Conservation (phyloP, 805 yeast species). For the Kuraishia ogatae region DNA sequence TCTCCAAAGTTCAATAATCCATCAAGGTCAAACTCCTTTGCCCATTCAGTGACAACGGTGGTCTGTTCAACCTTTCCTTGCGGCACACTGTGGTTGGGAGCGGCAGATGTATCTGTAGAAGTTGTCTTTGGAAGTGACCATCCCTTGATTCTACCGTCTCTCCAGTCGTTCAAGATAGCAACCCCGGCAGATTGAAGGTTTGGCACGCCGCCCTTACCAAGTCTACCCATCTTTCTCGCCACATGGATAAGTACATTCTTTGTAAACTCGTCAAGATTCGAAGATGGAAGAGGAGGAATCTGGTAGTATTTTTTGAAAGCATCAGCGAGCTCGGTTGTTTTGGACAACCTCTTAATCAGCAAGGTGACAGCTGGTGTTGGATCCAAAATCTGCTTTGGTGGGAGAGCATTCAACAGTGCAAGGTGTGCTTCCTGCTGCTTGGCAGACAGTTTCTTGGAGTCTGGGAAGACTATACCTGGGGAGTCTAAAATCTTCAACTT, state of each 20-base stretch:
- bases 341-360: constrained; percentile 67
- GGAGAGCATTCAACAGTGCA: constrained; percentile 80
- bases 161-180: constrained; percentile 86
- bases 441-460: constrained; percentile 31
- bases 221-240: constrained; percentile 86
- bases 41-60: constrained; percentile 82
- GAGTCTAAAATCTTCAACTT: constrained; percentile 86
- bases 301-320: constrained; percentile 65
- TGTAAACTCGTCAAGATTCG: constrained; percentile 66
- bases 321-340: constrained; percentile 69
- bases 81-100: constrained; percentile 23
- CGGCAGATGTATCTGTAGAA: constrained; percentile 29
- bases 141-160: constrained; percentile 89
- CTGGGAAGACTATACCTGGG: constrained; percentile 96
- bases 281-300: constrained; percentile 71
- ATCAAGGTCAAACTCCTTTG: constrained; percentile 89
- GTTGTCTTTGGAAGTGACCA: constrained; percentile 68
- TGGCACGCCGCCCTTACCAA: constrained; percentile 90
- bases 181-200: constrained; percentile 80
- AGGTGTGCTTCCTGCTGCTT: constrained; percentile 79
- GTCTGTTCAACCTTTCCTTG: constrained; percentile 50
- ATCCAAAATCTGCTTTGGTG: constrained; percentile 78
- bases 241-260: constrained; percentile 86
- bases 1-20: constrained; percentile 43
- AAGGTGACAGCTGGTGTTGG: constrained; percentile 76